Conservation (phyloP, 176 grass and related monocot genomes). For the Ensete glaucum region DNA sequence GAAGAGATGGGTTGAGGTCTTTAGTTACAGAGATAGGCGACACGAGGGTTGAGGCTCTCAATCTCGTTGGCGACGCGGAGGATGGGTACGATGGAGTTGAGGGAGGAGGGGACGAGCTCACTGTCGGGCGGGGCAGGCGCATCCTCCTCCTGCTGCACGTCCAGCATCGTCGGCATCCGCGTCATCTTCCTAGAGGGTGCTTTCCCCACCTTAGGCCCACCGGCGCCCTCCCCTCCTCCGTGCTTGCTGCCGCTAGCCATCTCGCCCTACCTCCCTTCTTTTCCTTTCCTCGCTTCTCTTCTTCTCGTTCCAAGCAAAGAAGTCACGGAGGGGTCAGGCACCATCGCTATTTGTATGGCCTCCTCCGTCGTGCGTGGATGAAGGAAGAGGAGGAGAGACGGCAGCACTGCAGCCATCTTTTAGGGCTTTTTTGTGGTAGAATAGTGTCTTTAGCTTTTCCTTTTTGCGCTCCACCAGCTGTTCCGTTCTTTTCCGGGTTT, state of each 20-base stretch:
- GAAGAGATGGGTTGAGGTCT: background rate
- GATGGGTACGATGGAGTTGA: constrained; percentile 68
- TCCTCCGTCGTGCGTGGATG: background rate
- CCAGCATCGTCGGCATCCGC: constrained; percentile 13
- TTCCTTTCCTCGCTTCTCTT: background rate
- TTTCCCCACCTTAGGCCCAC: constrained; percentile 3
- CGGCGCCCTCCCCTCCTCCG: constrained; percentile 14
- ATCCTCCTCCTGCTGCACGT: constrained; percentile 10
- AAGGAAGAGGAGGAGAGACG: background rate
- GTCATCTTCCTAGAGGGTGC: constrained; percentile 21
- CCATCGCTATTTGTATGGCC: background rate
- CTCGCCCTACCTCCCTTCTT: background rate
- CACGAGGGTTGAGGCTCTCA: constrained; percentile 57
- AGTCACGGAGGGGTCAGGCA: background rate
- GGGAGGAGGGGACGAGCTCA: constrained; percentile 70
- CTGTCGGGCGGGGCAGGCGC: constrained; percentile 29
- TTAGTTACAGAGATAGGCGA: constrained; percentile 69
- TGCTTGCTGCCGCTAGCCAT: background rate
- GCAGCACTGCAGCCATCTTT: background rate
- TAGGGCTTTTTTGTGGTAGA: background rate
- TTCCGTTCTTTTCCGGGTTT: background rate
- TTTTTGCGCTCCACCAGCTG: background rate
- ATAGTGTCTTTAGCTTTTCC: background rate
- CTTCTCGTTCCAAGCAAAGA: background rate
- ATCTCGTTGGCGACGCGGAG: constrained; percentile 95